Evolutionary conservation across 306 rosid genomes (phyloP).

Genomic region (Ammopiptanthus mongolicus): DNA sequence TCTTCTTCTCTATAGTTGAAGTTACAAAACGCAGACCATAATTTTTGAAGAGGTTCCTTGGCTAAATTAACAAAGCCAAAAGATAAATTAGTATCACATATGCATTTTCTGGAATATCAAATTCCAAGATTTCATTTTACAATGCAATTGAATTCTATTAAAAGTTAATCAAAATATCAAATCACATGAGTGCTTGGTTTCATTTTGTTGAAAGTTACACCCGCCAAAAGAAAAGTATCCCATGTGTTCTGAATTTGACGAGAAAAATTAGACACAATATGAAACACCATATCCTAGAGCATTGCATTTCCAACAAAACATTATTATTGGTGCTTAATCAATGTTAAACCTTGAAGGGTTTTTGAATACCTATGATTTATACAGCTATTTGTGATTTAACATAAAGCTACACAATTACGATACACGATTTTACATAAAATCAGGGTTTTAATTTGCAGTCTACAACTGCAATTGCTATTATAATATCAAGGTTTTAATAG

Average conservation of each 20-base stretch:
- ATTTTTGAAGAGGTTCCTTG: slow-evolving; percentile 44
- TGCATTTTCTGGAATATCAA: neutral
- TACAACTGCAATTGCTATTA: too few relatives aligned
- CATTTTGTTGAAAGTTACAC: neutral
- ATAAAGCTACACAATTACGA: neutral
- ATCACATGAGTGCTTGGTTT: neutral
- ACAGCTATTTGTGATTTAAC: neutral
- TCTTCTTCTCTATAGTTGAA: slow-evolving; percentile 60
- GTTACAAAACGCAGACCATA: slow-evolving; percentile 50
- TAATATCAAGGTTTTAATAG: too few relatives aligned
- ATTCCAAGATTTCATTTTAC: neutral
- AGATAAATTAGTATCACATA: neutral
- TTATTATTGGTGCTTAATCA: neutral
- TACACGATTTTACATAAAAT: too few relatives aligned
- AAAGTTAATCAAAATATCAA: neutral
- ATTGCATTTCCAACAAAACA: neutral
- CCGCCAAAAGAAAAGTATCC: neutral
- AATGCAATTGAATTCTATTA: neutral
- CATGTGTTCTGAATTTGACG: neutral
- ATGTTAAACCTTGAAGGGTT: neutral
- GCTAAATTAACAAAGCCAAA: slow-evolving; percentile 35
- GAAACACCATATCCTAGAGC: neutral
- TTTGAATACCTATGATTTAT: neutral
- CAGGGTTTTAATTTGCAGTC: too few relatives aligned
- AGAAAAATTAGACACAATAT: neutral